A percentile compares a stretch with the other conserved stretches of the same genome.
phyloP scores from a whole-genome alignment of 257 asterid genomes.

The Leonotis leonurus region DNA sequence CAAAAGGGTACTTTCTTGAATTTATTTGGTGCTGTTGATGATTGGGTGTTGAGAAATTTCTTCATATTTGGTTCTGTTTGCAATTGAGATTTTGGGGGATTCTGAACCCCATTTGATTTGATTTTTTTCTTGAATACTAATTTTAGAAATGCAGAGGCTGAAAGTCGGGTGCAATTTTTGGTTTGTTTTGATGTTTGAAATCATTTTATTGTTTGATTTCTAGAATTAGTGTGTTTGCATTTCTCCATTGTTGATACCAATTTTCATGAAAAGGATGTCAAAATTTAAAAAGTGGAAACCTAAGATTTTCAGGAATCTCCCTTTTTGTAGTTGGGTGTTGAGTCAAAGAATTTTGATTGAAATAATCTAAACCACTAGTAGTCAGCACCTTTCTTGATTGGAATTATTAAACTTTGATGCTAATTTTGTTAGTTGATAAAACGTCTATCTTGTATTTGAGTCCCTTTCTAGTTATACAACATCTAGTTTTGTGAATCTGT shows the following conservation, averaged over 20 bases:
- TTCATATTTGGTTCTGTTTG: conserved; percentile 2
- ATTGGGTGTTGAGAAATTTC: neutral
- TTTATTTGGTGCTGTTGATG: neutral
- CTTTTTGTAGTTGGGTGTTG: neutral
- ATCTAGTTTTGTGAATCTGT: neutral
- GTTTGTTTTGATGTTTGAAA: neutral
- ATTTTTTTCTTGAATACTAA: neutral
- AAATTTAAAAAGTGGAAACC: neutral
- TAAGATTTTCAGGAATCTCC: neutral
- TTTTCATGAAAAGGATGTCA: neutral
- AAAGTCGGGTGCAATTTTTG: neutral
- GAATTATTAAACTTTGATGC: neutral
- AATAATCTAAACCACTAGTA: neutral
- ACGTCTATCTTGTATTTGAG: neutral
- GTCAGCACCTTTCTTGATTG: neutral
- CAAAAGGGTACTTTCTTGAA: conserved; percentile 49
- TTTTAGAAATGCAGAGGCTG: neutral
- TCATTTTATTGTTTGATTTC: neutral
- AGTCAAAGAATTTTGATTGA: neutral
- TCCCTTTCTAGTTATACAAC: neutral
- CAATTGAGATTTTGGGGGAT: conserved; percentile 1
- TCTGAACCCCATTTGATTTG: neutral
- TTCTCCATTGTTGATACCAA: neutral
- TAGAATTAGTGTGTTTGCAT: neutral
- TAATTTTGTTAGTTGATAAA: neutral